phyloP scores from a whole-genome alignment of 176 grass and related monocot species.

The Lolium perenne region DNA sequence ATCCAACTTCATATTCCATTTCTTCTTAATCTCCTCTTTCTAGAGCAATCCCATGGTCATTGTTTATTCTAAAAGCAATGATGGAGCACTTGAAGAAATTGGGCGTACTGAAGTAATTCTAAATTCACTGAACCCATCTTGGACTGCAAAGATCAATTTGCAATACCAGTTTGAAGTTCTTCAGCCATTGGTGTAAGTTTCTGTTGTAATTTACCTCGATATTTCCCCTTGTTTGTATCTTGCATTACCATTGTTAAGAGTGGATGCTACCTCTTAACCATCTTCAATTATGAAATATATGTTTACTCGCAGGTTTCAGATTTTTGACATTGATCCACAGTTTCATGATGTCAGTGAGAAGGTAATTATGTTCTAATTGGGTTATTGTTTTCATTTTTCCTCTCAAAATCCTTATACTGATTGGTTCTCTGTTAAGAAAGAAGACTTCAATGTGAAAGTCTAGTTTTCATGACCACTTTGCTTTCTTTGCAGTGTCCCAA shows the following conservation, averaged over 20 bases:
- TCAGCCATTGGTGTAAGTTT: constrained; percentile 91
- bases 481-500: neutral
- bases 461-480: constrained; percentile 15
- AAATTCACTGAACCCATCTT: constrained; percentile 76
- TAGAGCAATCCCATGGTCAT: constrained; percentile 86
- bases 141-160: constrained; percentile 76
- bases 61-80: constrained; percentile 70
- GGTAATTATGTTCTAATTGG: constrained; percentile 61
- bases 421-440: constrained; percentile 18
- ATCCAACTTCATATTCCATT: constrained; percentile 27
- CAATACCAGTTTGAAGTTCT: constrained; percentile 94
- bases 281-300: constrained; percentile 43
- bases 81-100: constrained; percentile 89
- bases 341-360: constrained; percentile 75
- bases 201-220: constrained; percentile 36
- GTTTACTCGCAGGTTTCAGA: constrained; percentile 70
- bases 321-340: constrained; percentile 82
- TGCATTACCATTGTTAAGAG: constrained; percentile 29
- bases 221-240: constrained; percentile 27
- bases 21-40: constrained; percentile 33
- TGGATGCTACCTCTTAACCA: constrained; percentile 28
- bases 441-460: constrained; percentile 19
- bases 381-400: constrained; percentile 28
- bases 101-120: constrained; percentile 94
- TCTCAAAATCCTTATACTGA: constrained; percentile 39